Evolutionary conservation across 2,329 filamentous ascomycete species (phyloP).

Genomic region (Lithohypha guttulata): DNA sequence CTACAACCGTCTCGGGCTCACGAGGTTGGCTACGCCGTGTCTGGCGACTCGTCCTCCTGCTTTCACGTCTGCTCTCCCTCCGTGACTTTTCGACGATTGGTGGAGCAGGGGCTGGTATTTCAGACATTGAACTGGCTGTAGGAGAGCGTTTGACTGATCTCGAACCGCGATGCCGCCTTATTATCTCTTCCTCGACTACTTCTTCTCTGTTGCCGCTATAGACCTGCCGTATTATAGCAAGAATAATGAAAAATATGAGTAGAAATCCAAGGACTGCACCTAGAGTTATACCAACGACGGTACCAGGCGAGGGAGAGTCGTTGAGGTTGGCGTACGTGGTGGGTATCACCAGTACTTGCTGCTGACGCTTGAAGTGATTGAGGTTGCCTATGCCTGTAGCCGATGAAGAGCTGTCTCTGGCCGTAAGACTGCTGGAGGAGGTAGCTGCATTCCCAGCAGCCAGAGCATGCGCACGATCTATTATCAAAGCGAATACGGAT

Average conservation of each 20-base stretch:
- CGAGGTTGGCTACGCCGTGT: not conserved
- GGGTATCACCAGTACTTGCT: conserved; percentile 42
- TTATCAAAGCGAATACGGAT: conserved; percentile 19
- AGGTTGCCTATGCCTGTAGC: not conserved
- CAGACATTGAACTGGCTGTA: conserved; percentile 4
- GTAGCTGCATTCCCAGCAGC: conserved; percentile 7
- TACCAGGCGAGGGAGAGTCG: conserved; percentile 39
- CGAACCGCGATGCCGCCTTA: not conserved
- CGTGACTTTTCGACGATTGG: not conserved
- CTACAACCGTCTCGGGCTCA: conserved; percentile 1
- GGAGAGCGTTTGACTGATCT: not conserved
- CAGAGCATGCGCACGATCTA: conserved; percentile 11
- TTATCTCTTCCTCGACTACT: not conserved
- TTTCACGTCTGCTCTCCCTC: not conserved
- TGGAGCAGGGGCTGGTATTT: not conserved
- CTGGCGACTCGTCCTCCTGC: not conserved
- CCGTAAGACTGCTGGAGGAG: not conserved
- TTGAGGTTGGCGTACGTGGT: conserved; percentile 48
- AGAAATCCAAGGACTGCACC: conserved; percentile 42
- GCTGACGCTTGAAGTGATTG: conserved; percentile 16
- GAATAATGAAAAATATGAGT: conserved; percentile 41
- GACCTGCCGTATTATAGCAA: conserved; percentile 2
- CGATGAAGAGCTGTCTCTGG: not conserved
- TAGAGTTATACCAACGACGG: conserved; percentile 37
- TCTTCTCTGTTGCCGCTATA: not conserved